Conservation (phyloP, 129 eudicot genomes). For the Daucus carota region DNA sequence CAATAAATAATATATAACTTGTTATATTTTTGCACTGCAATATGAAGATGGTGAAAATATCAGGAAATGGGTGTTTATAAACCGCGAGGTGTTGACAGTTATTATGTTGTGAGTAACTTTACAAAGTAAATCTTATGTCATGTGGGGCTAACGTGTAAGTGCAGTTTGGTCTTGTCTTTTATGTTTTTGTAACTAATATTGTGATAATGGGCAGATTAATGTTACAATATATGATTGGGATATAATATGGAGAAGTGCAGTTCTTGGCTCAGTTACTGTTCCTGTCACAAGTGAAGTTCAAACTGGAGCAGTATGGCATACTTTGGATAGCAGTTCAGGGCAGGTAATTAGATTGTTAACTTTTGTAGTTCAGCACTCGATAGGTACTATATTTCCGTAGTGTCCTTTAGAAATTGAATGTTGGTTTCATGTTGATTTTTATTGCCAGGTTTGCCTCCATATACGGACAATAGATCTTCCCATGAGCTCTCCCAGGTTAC, state of each 20-base stretch:
- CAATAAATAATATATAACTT: neutral
- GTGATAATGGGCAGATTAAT: constrained; percentile 57
- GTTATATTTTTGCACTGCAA: neutral
- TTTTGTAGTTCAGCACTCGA: neutral
- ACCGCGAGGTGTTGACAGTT: neutral
- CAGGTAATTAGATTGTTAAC: constrained; percentile 32
- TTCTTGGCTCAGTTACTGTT: constrained; percentile 86
- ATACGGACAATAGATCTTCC: constrained; percentile 55
- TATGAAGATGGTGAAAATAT: neutral
- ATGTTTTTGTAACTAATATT: constrained; percentile 6
- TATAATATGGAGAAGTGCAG: constrained; percentile 95
- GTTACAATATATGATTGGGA: constrained; percentile 99
- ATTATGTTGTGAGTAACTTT: neutral
- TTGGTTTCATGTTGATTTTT: neutral
- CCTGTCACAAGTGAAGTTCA: constrained; percentile 76
- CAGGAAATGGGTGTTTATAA: neutral
- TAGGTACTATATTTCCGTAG: neutral
- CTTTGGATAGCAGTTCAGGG: constrained; percentile 77
- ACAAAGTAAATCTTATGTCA: neutral
- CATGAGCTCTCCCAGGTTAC: constrained; percentile 53
- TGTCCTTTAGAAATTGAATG: neutral
- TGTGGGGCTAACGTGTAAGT: neutral
- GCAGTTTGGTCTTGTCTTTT: constrained; percentile 14
- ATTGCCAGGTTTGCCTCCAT: constrained; percentile 79
- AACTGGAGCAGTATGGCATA: constrained; percentile 81